Evolutionary conservation across 2,329 filamentous ascomycete genomes (phyloP).

Genomic region (Aaosphaeria arxii): DNA sequence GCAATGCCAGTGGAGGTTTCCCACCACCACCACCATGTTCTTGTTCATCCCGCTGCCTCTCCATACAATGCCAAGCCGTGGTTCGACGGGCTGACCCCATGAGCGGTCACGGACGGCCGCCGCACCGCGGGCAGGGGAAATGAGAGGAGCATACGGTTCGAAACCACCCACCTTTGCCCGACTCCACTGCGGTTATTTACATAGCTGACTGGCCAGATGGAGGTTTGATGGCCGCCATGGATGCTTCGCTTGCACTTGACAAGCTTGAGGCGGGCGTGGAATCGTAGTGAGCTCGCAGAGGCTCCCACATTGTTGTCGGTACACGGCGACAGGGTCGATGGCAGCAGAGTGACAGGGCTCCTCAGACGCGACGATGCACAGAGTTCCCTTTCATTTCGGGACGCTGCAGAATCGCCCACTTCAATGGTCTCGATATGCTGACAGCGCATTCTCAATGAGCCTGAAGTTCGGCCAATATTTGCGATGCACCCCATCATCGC

Average conservation of each 20-base stretch:
- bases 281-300: not conserved
- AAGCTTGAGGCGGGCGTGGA: constrained; percentile 9
- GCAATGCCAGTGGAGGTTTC: constrained; percentile 17
- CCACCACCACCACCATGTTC: no score
- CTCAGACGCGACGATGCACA: constrained; percentile 25
- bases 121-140: constrained; percentile 17
- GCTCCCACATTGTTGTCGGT: no score
- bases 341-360: not conserved
- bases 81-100: constrained; percentile 16
- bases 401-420: constrained; percentile 35
- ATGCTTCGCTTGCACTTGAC: constrained; percentile 11
- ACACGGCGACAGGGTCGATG: not conserved
- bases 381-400: constrained; percentile 39
- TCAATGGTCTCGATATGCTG: constrained; percentile 30
- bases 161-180: constrained; percentile 15
- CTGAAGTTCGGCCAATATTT: constrained; percentile 33
- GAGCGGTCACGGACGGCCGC: not conserved
- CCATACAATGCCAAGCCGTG: constrained; percentile 33
- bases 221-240: constrained; percentile 36
- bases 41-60: constrained; percentile 7
- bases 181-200: constrained; percentile 22
- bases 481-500: constrained; percentile 17
- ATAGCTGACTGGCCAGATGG: constrained; percentile 12
- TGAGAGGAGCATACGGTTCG: constrained; percentile 28
- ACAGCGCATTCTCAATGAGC: constrained; percentile 36